Conservation (phyloP, 306 rosid genomes). For the Trichosanthes truncata region DNA sequence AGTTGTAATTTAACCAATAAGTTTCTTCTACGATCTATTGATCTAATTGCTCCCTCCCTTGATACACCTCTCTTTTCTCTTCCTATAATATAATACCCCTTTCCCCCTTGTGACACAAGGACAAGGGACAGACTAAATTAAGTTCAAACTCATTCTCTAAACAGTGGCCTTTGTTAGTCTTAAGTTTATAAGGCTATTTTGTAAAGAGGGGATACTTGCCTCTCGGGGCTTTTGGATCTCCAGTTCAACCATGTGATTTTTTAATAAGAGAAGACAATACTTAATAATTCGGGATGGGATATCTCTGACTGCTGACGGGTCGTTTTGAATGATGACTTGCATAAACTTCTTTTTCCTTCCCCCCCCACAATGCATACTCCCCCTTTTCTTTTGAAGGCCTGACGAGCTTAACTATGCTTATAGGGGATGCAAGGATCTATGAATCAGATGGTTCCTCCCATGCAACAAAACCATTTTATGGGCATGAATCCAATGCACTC, state of each 20-base stretch:
- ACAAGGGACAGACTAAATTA: neutral
- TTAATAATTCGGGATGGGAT: neutral
- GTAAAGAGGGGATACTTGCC: neutral
- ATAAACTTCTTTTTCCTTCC: neutral
- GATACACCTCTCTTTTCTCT: neutral
- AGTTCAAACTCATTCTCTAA: neutral
- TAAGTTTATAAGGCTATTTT: neutral
- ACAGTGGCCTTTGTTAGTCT: neutral
- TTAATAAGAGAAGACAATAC: neutral
- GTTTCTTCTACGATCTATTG: no score
- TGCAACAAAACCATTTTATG: conserved; percentile 74
- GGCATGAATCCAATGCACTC: conserved; percentile 95
- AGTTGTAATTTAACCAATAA: no score
- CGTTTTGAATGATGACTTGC: neutral
- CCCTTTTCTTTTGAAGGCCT: neutral
- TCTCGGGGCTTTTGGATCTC: neutral
- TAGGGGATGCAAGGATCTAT: conserved; percentile 90
- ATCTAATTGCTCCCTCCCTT: neutral
- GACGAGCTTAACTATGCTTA: neutral
- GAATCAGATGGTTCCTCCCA: conserved; percentile 75
- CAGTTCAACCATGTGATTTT: neutral
- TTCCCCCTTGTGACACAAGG: neutral
- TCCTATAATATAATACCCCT: neutral
- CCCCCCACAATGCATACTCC: neutral
- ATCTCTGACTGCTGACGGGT: neutral